Conservation (phyloP, 805 yeast species). For the Debaryomyces castellii region DNA sequence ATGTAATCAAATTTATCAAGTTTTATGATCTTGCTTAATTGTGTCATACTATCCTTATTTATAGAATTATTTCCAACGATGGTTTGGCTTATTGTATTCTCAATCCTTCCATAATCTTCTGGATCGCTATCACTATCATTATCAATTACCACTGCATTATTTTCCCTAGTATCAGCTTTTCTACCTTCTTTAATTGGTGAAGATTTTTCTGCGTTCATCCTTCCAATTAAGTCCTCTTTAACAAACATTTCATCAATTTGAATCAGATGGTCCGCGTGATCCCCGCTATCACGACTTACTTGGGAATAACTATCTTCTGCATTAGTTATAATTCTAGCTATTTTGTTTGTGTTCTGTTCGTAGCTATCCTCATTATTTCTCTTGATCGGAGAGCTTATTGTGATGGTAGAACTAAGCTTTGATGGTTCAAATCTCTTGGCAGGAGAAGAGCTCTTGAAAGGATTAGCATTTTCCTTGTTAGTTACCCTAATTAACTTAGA, state of each 20-base stretch:
- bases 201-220: conserved; percentile 11
- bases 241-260: conserved; percentile 21
- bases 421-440: conserved; percentile 1
- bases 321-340: conserved; percentile 20
- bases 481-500: conserved; percentile 9
- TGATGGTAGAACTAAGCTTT: background rate
- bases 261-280: conserved; percentile 10
- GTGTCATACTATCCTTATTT: conserved; percentile 14
- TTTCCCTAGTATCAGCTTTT: background rate
- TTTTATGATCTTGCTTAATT: conserved; percentile 14
- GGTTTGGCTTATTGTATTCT: conserved; percentile 19
- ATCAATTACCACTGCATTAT: conserved; percentile 15
- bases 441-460: conserved; percentile 17
- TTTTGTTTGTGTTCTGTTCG: conserved; percentile 10
- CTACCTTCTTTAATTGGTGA: conserved; percentile 5
- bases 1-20: conserved; percentile 15
- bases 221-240: conserved; percentile 24
- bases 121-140: conserved; percentile 26
- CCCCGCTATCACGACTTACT: conserved; percentile 6
- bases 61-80: conserved; percentile 12
- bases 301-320: conserved; percentile 6
- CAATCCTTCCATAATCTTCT: conserved; percentile 21
- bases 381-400: conserved; percentile 17
- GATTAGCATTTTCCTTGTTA: conserved; percentile 15
- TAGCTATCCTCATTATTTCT: conserved; percentile 6